Conservation (phyloP, 495 filamentous ascomycete species). For the Hyaloscypha variabilis region DNA sequence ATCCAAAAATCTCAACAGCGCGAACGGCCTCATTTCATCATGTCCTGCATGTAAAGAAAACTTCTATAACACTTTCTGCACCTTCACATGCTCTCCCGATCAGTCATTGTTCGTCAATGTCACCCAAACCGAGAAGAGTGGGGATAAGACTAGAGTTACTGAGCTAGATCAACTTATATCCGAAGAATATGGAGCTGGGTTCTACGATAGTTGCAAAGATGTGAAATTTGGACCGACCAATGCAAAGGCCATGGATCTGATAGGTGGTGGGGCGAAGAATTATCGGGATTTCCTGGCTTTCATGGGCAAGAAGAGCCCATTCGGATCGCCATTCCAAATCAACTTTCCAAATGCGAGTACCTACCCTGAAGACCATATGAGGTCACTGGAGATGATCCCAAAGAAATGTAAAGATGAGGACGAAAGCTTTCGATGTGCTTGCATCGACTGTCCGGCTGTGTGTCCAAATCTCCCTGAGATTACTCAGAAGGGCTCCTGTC, state of each 20-base stretch:
- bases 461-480: conserved; percentile 82
- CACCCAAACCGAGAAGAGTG: conserved; percentile 68
- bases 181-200: conserved; percentile 81
- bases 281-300: conserved; percentile 85
- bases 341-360: conserved; percentile 72
- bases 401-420: conserved; percentile 90
- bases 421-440: conserved; percentile 83
- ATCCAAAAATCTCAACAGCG: conserved; percentile 79
- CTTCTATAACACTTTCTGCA: conserved; percentile 97
- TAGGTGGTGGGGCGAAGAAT: conserved; percentile 93
- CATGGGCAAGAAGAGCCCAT: conserved; percentile 83
- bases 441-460: conserved; percentile 84
- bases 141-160: conserved; percentile 73
- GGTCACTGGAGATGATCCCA: conserved; percentile 62
- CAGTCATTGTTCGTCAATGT: conserved; percentile 96
- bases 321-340: conserved; percentile 96
- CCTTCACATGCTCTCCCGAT: conserved; percentile 95
- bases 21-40: conserved; percentile 82
- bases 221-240: conserved; percentile 96
- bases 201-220: conserved; percentile 97
- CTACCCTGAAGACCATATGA: conserved; percentile 65
- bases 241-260: conserved; percentile 88
- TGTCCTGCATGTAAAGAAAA: conserved; percentile 97
- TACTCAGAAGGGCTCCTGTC: conserved; percentile 65
- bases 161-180: conserved; percentile 92